Evolutionary conservation across 2,329 filamentous ascomycete genomes (phyloP).

Genomic region (Trichothecium roseum): DNA sequence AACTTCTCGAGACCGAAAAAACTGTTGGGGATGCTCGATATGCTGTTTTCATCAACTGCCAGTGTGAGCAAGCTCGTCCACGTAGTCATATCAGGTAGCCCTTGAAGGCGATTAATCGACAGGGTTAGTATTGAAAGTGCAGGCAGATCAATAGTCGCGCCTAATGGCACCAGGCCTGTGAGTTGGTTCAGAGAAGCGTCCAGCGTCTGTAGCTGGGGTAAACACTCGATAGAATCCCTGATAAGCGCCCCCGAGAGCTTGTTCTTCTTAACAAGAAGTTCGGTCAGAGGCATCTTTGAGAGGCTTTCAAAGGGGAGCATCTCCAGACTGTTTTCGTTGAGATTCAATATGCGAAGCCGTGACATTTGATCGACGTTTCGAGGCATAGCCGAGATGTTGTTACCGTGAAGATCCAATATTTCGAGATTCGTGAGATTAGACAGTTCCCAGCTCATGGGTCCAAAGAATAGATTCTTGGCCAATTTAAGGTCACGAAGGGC

Average conservation of each 20-base stretch:
- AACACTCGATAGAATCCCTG: conserved; percentile 42
- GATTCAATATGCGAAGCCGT: conserved; percentile 64
- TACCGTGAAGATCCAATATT: conserved; percentile 70
- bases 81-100: conserved; percentile 60
- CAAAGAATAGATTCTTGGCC: conserved; percentile 64
- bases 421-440: conserved; percentile 60
- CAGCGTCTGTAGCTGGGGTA: conserved; percentile 60
- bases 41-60: conserved; percentile 70
- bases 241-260: conserved; percentile 65
- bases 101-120: conserved; percentile 69
- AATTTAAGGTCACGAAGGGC: conserved; percentile 72
- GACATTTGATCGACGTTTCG: conserved; percentile 54
- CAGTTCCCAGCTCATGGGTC: conserved; percentile 54
- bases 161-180: conserved; percentile 34
- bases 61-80: conserved; percentile 68
- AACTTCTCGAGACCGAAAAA: conserved; percentile 59
- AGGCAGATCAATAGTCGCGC: conserved; percentile 50
- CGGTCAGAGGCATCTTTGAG: conserved; percentile 56
- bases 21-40: conserved; percentile 65
- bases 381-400: conserved; percentile 65
- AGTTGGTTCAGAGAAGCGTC: conserved; percentile 73
- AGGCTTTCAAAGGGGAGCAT: conserved; percentile 61
- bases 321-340: conserved; percentile 69
- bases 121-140: conserved; percentile 63
- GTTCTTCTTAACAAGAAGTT: conserved; percentile 70